These are phyloP conservation scores for Chloranthus sessilifolius DNA, from an alignment of 164 flowering plant species.

Conservation along the genomic window DNA sequence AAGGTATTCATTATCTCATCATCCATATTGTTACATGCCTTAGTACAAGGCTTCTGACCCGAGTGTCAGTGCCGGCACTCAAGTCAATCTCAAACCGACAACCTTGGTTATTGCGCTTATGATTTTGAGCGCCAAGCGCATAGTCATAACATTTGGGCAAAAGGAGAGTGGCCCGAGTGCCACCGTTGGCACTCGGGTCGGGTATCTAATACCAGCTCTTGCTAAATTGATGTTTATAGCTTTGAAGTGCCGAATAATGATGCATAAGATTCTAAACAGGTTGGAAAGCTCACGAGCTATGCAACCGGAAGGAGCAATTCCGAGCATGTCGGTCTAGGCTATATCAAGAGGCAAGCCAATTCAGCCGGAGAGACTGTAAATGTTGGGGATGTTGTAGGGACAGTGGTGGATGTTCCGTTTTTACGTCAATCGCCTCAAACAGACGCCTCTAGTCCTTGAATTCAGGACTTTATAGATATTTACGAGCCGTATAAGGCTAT, in stretches of 20 bases:
- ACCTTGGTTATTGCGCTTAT: too few species aligned
- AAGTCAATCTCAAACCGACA: too few species aligned
- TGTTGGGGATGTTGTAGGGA: slow-evolving; percentile 56
- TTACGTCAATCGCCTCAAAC: slow-evolving; percentile 38
- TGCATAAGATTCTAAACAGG: slow-evolving; percentile 31
- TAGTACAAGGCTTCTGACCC: background rate
- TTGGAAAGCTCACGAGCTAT: slow-evolving; percentile 77
- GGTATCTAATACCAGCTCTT: too few species aligned
- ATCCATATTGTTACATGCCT: background rate
- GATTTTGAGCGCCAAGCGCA: background rate
- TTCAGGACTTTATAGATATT: too few species aligned
- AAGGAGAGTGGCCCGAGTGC: too few species aligned
- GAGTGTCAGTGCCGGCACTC: background rate
- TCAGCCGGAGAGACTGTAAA: slow-evolving; percentile 46
- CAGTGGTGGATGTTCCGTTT: slow-evolving; percentile 60
- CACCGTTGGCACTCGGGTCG: too few species aligned
- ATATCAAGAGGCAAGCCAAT: slow-evolving; percentile 57
- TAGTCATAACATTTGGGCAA: background rate
- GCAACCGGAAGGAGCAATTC: slow-evolving; percentile 40
- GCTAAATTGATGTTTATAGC: background rate
- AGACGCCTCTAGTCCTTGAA: background rate
- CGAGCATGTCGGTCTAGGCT: slow-evolving; percentile 69
- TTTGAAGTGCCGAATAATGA: background rate
- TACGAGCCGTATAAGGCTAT: too few species aligned
- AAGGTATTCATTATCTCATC: slow-evolving; percentile 35